Percentiles rank a stretch among this genome's conserved stretches.
Conservation (phyloP, 2,329 filamentous ascomycete species). For the Colletotrichum tropicale region DNA sequence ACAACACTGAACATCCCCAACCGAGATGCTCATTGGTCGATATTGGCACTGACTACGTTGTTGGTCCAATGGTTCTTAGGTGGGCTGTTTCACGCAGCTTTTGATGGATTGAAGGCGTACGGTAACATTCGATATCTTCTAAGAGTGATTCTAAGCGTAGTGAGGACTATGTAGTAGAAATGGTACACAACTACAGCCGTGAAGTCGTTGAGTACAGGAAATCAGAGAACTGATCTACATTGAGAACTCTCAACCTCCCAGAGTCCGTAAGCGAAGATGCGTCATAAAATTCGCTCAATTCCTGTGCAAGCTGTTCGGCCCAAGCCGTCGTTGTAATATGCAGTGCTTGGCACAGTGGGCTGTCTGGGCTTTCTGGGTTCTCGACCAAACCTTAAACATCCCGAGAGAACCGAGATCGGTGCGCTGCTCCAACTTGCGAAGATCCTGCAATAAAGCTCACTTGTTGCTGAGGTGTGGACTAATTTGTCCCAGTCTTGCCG, state of each 20-base stretch:
- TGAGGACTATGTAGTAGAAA: background rate
- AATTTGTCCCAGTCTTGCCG: fast-evolving
- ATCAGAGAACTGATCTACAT: background rate
- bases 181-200: fast-evolving
- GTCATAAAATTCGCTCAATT: background rate
- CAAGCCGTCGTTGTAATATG: background rate
- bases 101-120: background rate
- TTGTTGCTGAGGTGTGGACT: background rate
- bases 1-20: too few species aligned
- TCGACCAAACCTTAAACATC: background rate
- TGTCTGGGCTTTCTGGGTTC: background rate
- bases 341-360: background rate
- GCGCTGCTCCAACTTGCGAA: background rate
- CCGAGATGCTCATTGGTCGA: background rate
- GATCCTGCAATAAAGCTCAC: background rate
- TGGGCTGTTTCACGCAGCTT: background rate
- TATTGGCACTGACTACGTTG: background rate
- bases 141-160: background rate
- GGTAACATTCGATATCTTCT: background rate
- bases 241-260: fast-evolving
- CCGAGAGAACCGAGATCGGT: background rate
- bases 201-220: background rate
- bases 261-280: background rate
- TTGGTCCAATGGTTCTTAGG: background rate
- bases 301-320: background rate